A percentile compares a stretch with the other conserved stretches of the same genome.
Conservation (phyloP, 805 yeast species). For the Wilhelminamyces savonicus region DNA sequence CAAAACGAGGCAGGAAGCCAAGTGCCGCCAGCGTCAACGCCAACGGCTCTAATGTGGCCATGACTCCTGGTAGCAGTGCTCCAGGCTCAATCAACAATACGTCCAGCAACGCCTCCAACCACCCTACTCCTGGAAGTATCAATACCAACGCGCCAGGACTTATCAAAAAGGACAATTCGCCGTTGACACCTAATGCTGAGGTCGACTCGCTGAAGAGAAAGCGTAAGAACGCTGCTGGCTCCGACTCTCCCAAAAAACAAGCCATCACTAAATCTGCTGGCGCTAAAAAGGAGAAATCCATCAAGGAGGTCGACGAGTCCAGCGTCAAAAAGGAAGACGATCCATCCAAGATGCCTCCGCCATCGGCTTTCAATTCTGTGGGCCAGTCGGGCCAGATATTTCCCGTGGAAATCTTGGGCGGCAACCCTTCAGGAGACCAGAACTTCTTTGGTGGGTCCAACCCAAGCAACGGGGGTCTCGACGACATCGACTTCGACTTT, state of each 20-base stretch:
- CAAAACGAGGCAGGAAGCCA: slow-evolving; percentile 29
- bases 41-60: not conserved
- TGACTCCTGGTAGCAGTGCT: slow-evolving; percentile 7
- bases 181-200: slow-evolving; percentile 38
- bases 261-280: slow-evolving; percentile 7
- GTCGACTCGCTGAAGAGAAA: slow-evolving; percentile 21
- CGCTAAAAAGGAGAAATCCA: slow-evolving; percentile 18
- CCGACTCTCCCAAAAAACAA: slow-evolving; percentile 32
- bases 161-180: slow-evolving; percentile 32
- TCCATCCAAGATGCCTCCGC: slow-evolving; percentile 15
- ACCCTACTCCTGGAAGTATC: too few relatives aligned
- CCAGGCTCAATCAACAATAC: slow-evolving; percentile 1
- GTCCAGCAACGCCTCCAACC: not conserved
- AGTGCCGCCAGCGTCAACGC: slow-evolving; percentile 9
- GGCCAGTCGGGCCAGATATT: slow-evolving; percentile 25
- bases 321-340: slow-evolving; percentile 15
- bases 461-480: slow-evolving; percentile 21
- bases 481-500: slow-evolving; percentile 36
- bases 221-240: slow-evolving; percentile 17
- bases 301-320: slow-evolving; percentile 13
- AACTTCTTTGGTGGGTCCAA: slow-evolving; percentile 15
- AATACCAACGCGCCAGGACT: slow-evolving; percentile 10
- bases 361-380: slow-evolving; percentile 14
- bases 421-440: slow-evolving; percentile 6
- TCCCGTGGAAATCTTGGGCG: slow-evolving; percentile 27